phyloP scores from a whole-genome alignment of 192 early-diverging fungal species.

The Dissophora ornata region DNA sequence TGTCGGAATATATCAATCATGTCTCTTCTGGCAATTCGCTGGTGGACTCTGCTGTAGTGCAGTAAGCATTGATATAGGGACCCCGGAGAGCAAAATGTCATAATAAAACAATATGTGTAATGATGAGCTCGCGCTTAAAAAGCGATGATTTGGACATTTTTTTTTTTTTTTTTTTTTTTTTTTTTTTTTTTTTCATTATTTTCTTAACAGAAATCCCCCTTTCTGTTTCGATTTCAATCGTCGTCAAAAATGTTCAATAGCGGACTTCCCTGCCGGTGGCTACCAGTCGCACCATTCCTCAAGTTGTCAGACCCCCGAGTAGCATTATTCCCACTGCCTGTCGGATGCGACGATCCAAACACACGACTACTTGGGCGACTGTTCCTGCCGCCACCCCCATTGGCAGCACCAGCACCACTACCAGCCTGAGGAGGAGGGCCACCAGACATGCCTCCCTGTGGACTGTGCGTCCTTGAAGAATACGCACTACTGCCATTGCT shows the following conservation, averaged over 20 bases:
- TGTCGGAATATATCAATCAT: slow-evolving; percentile 41
- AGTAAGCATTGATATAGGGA: no score
- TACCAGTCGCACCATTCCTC: background rate
- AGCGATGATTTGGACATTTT: no score
- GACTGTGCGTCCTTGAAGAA: slow-evolving; percentile 27
- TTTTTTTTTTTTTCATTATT: no score
- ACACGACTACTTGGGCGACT: slow-evolving; percentile 37
- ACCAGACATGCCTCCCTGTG: no score
- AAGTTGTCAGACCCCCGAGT: background rate
- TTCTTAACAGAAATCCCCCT: no score
- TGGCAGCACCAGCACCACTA: background rate
- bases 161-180: no score
- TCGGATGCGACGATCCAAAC: slow-evolving; percentile 23
- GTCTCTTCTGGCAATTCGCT: slow-evolving; percentile 37
- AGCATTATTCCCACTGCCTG: background rate
- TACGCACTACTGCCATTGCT: slow-evolving; percentile 11
- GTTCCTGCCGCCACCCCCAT: no score
- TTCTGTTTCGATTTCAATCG: no score
- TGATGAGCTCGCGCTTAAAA: no score
- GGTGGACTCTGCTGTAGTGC: slow-evolving; percentile 1
- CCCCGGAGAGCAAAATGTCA: no score
- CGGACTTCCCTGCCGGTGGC: slow-evolving; percentile 21
- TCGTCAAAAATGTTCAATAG: slow-evolving; percentile 28
- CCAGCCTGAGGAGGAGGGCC: background rate
- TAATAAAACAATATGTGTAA: no score